Evolutionary conservation across 2,329 filamentous ascomycete species (phyloP).

Genomic region (Aspergillus uvarum): DNA sequence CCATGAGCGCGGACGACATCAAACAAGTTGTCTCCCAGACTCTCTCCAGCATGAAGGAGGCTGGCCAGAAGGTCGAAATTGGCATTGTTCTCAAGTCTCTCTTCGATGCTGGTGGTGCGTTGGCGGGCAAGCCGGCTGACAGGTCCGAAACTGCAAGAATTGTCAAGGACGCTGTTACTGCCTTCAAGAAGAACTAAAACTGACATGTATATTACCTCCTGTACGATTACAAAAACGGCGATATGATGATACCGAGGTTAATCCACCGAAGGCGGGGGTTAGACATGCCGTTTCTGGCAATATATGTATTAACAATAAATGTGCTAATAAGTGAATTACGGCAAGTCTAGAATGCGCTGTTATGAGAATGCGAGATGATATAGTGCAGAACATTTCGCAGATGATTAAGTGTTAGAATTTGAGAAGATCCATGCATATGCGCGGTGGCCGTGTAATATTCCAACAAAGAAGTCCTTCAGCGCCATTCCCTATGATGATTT

Average conservation of each 20-base stretch:
- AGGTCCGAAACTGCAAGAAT: constrained; percentile 43
- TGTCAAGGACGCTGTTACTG: constrained; percentile 37
- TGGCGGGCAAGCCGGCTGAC: constrained; percentile 47
- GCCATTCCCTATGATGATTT: neutral
- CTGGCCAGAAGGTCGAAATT: constrained; percentile 37
- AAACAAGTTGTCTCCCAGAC: constrained; percentile 35
- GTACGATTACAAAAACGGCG: constrained; percentile 20
- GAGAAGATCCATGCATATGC: neutral
- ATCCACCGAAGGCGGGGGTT: too few species aligned
- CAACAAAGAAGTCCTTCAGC: constrained; percentile 1
- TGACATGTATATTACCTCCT: constrained; percentile 21
- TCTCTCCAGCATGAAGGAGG: constrained; percentile 36
- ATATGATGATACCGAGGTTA: too few species aligned
- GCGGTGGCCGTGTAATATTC: neutral
- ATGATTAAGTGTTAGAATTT: neutral
- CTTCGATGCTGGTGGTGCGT: constrained; percentile 40
- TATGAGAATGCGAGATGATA: neutral
- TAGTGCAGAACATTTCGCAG: neutral
- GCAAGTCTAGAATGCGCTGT: too few species aligned
- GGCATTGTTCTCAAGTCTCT: constrained; percentile 46
- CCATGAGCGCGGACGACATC: constrained; percentile 44
- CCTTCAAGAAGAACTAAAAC: constrained; percentile 13
- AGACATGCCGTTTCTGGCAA: too few species aligned
- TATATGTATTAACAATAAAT: too few species aligned
- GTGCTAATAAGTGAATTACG: too few species aligned